Percentiles rank a stretch among this genome's conserved stretches.
phyloP scores from a whole-genome alignment of 2,329 filamentous ascomycete genomes.

The Paracorniculantispora psalliotae region DNA sequence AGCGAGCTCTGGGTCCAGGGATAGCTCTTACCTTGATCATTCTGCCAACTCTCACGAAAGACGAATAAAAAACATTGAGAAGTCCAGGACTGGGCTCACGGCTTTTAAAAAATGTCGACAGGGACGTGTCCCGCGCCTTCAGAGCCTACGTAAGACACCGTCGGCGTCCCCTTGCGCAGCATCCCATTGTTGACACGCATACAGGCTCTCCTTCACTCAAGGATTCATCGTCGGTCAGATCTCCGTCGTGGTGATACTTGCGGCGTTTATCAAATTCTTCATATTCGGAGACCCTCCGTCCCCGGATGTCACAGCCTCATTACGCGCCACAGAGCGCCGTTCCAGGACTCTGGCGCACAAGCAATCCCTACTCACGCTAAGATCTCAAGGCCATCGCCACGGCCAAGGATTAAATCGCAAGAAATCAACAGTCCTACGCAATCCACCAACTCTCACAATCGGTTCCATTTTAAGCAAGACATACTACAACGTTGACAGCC shows the following conservation, averaged over 20 bases:
- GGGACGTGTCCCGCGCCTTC: constrained; percentile 37
- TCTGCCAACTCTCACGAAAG: background rate
- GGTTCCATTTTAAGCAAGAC: constrained; percentile 92
- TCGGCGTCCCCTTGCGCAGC: background rate
- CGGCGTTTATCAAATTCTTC: constrained; percentile 98
- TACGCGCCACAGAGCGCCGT: constrained; percentile 69
- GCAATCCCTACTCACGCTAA: constrained; percentile 63
- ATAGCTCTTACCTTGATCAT: constrained; percentile 15
- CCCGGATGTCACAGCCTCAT: constrained; percentile 70
- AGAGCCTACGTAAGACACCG: constrained; percentile 43
- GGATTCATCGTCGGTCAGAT: constrained; percentile 91
- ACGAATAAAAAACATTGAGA: background rate
- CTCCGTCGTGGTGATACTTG: constrained; percentile 83
- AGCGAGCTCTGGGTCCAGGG: background rate
- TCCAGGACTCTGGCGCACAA: constrained; percentile 71
- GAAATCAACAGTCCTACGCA: constrained; percentile 67
- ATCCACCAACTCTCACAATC: constrained; percentile 75
- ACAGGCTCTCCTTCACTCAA: constrained; percentile 83
- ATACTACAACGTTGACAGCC: constrained; percentile 92
- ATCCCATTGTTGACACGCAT: background rate
- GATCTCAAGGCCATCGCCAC: constrained; percentile 38
- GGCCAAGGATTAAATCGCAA: constrained; percentile 52
- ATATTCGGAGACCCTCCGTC: constrained; percentile 94
- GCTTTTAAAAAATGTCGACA: constrained; percentile 29
- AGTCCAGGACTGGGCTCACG: background rate